Evolutionary conservation across 768 basidiomycete species (phyloP).

Genomic region (Lactarius indigo): DNA sequence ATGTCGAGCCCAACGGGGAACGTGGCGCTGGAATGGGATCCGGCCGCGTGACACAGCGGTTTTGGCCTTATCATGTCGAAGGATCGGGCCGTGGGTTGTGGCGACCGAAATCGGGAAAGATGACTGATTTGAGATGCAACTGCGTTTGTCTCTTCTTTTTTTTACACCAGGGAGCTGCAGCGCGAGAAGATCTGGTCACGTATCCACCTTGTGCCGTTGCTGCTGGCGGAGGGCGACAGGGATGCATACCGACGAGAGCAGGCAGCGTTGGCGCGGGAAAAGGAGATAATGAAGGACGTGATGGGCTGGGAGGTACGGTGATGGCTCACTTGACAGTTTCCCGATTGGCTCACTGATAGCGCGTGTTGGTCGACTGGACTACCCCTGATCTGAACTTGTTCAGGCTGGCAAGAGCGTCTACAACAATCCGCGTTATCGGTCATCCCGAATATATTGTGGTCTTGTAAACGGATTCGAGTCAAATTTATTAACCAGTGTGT

Average conservation of each 20-base stretch:
- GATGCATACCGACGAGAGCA: conserved; percentile 78
- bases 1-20: conserved; percentile 58
- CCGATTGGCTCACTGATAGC: conserved; percentile 29
- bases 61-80: conserved; percentile 41
- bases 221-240: conserved; percentile 92
- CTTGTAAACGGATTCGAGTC: conserved; percentile 38
- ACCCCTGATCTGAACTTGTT: conserved; percentile 22
- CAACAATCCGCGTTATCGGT: conserved; percentile 69
- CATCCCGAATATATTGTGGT: conserved; percentile 57
- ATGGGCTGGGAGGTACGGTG: conserved; percentile 85
- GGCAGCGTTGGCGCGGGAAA: conserved; percentile 75
- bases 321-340: conserved; percentile 26
- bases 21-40: conserved; percentile 61
- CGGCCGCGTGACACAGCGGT: conserved; percentile 49
- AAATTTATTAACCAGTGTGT: not conserved
- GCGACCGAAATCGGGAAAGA: conserved; percentile 15
- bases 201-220: conserved; percentile 87
- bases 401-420: conserved; percentile 87
- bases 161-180: conserved; percentile 70
- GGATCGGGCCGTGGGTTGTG: conserved; percentile 22
- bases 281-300: conserved; percentile 93
- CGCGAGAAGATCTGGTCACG: conserved; percentile 95
- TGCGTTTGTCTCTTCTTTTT: not conserved
- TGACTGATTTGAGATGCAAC: conserved; percentile 19
- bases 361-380: conserved; percentile 15